Evolutionary conservation across 192 early-diverging fungal genomes (phyloP).

Genomic region (Paraglomus occultum): DNA sequence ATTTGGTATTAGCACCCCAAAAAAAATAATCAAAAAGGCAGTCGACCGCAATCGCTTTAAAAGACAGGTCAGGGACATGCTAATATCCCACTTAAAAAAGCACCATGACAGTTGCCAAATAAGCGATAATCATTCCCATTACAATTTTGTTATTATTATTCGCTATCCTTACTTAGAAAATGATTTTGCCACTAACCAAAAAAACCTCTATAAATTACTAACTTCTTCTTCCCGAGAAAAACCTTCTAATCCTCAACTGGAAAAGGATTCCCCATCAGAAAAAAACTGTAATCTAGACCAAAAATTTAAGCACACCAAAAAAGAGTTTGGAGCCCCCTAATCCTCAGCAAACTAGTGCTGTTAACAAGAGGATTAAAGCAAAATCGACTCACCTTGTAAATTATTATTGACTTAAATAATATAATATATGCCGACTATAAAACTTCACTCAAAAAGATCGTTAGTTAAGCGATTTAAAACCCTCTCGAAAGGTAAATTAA

Average conservation of each 20-base stretch:
- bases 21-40: constrained; percentile 4
- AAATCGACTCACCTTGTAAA: no score
- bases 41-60: constrained; percentile 2
- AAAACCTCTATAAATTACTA: constrained; percentile 6
- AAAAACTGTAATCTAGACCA: no score
- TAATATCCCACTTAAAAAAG: background rate
- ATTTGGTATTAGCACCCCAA: constrained; percentile 7
- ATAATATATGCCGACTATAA: no score
- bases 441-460: no score
- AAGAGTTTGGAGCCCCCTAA: no score
- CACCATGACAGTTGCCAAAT: background rate
- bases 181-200: constrained; percentile 12
- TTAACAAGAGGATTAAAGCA: no score
- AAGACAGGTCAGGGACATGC: background rate
- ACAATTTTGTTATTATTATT: background rate
- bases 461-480: no score
- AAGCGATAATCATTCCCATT: constrained; percentile 3
- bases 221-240: background rate
- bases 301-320: no score
- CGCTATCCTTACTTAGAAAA: constrained; percentile 13
- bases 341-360: no score
- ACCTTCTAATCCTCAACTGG: background rate
- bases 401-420: no score
- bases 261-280: no score
- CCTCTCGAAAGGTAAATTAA: no score